These are phyloP conservation scores for Penicillium polonicum DNA, from an alignment of 2,329 filamentous ascomycete genomes.

Conservation along the genomic window DNA sequence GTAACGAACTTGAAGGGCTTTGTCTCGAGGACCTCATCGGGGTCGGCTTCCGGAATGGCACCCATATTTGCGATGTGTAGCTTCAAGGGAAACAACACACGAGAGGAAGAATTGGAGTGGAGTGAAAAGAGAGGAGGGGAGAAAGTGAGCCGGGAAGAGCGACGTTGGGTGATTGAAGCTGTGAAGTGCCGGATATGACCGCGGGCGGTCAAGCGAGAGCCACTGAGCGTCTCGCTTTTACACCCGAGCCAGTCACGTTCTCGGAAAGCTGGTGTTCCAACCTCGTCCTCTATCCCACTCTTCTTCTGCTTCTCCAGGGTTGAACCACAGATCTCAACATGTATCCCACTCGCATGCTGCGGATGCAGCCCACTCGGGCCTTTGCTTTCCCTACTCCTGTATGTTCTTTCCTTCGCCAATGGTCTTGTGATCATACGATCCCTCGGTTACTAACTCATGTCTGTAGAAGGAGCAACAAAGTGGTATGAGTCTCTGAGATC, in stretches of 20 bases:
- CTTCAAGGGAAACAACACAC: constrained; percentile 19
- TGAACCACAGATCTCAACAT: constrained; percentile 48
- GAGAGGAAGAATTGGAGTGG: constrained; percentile 17
- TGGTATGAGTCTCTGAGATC: constrained; percentile 48
- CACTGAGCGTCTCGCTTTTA: constrained; percentile 35
- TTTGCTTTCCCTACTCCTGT: constrained; percentile 66
- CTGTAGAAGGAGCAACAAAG: constrained; percentile 62
- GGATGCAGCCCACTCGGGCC: constrained; percentile 55
- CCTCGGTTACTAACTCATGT: constrained; percentile 41
- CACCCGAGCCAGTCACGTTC: constrained; percentile 35
- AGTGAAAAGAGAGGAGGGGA: constrained; percentile 23
- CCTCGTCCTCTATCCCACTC: constrained; percentile 23
- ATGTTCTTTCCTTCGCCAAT: constrained; percentile 39
- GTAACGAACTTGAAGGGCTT: constrained; percentile 99
- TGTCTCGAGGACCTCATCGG: constrained; percentile 78
- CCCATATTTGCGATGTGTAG: constrained; percentile 68
- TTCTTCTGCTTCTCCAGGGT: constrained; percentile 12
- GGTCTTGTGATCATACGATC: constrained; percentile 19
- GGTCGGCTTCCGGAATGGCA: constrained; percentile 62
- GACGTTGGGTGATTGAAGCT: constrained; percentile 38
- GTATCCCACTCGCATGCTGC: constrained; percentile 64
- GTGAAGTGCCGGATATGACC: constrained; percentile 38
- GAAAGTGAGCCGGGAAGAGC: constrained; percentile 26
- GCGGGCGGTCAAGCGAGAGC: constrained; percentile 41
- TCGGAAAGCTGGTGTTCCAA: constrained; percentile 21